Evolutionary conservation across 257 asterid species (phyloP).

Genomic region (Gynochthodes officinalis): DNA sequence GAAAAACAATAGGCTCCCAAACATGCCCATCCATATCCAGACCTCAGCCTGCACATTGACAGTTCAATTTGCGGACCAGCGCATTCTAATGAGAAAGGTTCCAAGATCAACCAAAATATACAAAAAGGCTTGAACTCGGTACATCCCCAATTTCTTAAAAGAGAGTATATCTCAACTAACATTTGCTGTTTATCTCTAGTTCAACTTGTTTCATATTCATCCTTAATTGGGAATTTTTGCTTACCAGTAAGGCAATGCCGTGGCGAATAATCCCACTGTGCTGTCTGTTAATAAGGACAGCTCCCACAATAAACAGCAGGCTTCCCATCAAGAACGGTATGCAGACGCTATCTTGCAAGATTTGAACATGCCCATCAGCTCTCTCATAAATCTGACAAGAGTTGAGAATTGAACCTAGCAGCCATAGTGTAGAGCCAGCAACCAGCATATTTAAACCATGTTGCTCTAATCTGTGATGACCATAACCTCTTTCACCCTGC

Average conservation of each 20-base stretch:
- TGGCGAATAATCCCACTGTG: slow-evolving; percentile 39
- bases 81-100: background rate
- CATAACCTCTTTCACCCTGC: slow-evolving; percentile 63
- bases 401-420: slow-evolving; percentile 77
- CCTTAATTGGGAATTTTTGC: background rate
- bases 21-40: slow-evolving; percentile 66
- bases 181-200: background rate
- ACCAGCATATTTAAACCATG: slow-evolving; percentile 58
- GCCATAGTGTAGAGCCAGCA: slow-evolving; percentile 77
- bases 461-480: slow-evolving; percentile 35
- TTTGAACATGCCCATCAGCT: slow-evolving; percentile 72
- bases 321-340: slow-evolving; percentile 77
- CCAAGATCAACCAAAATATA: background rate
- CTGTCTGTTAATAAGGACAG: slow-evolving; percentile 48
- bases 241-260: slow-evolving; percentile 55
- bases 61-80: background rate
- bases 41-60: slow-evolving; percentile 44
- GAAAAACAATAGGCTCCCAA: slow-evolving; percentile 60
- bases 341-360: slow-evolving; percentile 66
- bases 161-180: background rate
- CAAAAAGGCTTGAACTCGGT: background rate
- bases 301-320: slow-evolving; percentile 59
- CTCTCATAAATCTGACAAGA: slow-evolving; percentile 89
- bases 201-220: too few relatives aligned
- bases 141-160: background rate